Percentiles rank a stretch among this genome's conserved stretches.
Evolutionary conservation across 2,329 filamentous ascomycete genomes (phyloP).

Genomic region (Diaporthe sp.): DNA sequence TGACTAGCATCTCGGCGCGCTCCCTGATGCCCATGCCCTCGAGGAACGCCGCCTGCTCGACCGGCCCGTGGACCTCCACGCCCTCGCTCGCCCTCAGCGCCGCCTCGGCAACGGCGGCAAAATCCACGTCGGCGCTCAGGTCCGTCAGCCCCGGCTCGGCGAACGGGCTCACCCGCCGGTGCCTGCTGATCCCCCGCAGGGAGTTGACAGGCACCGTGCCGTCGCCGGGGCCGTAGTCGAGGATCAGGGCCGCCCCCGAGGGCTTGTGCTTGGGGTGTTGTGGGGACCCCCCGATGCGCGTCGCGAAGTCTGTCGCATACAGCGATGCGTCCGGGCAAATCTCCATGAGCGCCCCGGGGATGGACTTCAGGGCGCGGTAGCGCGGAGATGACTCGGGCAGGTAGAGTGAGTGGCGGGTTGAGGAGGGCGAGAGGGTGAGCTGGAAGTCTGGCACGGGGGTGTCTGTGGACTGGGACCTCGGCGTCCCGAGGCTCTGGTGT

Average conservation of each 20-base stretch:
- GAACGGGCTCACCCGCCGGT: conserved; percentile 83
- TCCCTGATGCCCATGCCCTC: conserved; percentile 84
- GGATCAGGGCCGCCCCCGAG: conserved; percentile 89
- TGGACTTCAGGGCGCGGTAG: conserved; percentile 78
- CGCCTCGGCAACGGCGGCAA: conserved; percentile 84
- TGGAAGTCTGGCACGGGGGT: conserved; percentile 83
- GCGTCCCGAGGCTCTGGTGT: conserved; percentile 63
- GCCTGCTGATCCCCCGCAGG: conserved; percentile 85
- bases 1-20: conserved; percentile 75
- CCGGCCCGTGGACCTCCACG: conserved; percentile 92
- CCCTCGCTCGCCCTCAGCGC: conserved; percentile 79
- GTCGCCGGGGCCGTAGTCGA: conserved; percentile 88
- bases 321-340: conserved; percentile 88
- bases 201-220: conserved; percentile 85
- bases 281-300: conserved; percentile 79
- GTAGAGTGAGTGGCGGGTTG: conserved; percentile 86
- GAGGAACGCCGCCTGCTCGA: conserved; percentile 86
- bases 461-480: conserved; percentile 60
- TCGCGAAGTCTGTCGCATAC: conserved; percentile 84
- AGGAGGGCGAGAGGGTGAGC: conserved; percentile 77
- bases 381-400: conserved; percentile 85
- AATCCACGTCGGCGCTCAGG: conserved; percentile 93
- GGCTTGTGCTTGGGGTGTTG: conserved; percentile 67
- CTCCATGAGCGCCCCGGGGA: conserved; percentile 80
- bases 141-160: conserved; percentile 84